Conservation (phyloP, 441 rosid species). For the Erodium trifolium region DNA sequence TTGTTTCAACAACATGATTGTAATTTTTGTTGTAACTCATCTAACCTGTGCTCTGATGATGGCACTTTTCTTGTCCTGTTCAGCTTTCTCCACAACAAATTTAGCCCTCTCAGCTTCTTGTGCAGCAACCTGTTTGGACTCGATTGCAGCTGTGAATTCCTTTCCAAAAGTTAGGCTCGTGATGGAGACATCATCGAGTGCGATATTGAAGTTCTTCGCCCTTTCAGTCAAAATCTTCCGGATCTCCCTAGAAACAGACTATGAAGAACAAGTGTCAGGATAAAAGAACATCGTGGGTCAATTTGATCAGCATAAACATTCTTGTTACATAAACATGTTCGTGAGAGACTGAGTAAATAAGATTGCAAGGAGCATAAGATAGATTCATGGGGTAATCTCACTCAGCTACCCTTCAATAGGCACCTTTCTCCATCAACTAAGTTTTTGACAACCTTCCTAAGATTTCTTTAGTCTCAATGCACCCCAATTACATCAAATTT, state of each 20-base stretch:
- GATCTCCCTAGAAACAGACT: slow-evolving; percentile 80
- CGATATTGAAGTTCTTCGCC: slow-evolving; percentile 61
- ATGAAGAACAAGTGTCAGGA: neutral
- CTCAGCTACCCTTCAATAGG: too few relatives aligned
- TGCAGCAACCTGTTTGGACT: slow-evolving; percentile 88
- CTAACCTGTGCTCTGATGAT: slow-evolving; percentile 83
- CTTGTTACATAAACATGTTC: neutral
- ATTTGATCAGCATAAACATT: neutral
- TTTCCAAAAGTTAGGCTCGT: slow-evolving; percentile 80
- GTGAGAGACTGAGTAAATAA: too few relatives aligned
- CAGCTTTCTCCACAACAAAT: slow-evolving; percentile 80
- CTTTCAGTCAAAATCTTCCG: slow-evolving; percentile 74
- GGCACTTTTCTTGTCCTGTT: slow-evolving; percentile 88
- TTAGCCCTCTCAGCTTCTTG: slow-evolving; percentile 92
- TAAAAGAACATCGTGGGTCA: neutral
- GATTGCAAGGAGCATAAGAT: too few relatives aligned
- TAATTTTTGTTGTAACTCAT: neutral
- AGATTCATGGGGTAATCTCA: too few relatives aligned
- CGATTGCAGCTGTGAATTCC: slow-evolving; percentile 89
- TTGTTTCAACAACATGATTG: neutral
- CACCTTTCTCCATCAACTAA: too few relatives aligned
- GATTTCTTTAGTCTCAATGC: too few relatives aligned
- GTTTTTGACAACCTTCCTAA: too few relatives aligned
- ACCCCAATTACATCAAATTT: too few relatives aligned
- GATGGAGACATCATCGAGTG: slow-evolving; percentile 82